phyloP scores from a whole-genome alignment of 2,329 filamentous ascomycete genomes.

The Apiospora kogelbergensis region DNA sequence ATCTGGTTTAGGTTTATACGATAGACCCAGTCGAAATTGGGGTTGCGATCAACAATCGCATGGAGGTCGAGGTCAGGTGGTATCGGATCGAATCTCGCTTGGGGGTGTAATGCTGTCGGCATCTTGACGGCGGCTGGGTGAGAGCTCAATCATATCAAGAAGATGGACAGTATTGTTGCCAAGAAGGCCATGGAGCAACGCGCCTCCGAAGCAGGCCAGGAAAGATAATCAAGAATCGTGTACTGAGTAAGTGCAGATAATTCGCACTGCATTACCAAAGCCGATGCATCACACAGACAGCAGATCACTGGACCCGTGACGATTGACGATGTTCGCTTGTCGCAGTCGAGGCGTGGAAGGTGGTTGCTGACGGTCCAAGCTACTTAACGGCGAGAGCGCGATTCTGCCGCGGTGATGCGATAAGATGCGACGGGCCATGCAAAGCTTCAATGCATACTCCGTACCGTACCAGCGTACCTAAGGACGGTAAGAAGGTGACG shows the following conservation, averaged over 20 bases:
- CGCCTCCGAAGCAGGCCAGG: not conserved
- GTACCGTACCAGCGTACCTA: no score
- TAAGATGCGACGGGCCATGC: not conserved
- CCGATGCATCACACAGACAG: not conserved
- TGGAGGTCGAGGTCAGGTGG: constrained; percentile 80
- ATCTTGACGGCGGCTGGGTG: constrained; percentile 47
- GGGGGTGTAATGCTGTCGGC: constrained; percentile 72
- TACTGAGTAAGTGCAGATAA: not conserved
- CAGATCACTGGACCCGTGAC: not conserved
- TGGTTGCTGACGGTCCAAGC: not conserved
- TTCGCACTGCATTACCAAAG: not conserved
- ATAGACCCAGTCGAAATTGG: constrained; percentile 85
- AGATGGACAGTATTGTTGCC: not conserved
- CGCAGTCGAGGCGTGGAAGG: not conserved
- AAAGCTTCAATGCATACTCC: not conserved
- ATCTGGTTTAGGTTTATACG: constrained; percentile 80
- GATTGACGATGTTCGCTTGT: not conserved
- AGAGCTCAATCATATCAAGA: constrained; percentile 17
- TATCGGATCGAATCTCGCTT: constrained; percentile 89
- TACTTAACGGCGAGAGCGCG: not conserved
- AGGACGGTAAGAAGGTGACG: not conserved
- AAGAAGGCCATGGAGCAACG: not conserved
- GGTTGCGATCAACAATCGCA: constrained; percentile 70
- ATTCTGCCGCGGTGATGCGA: not conserved
- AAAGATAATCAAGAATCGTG: not conserved